Base-by-base conservation (phyloP, 2,329 filamentous ascomycete genomes). In the Anthostomella pinea region DNA sequence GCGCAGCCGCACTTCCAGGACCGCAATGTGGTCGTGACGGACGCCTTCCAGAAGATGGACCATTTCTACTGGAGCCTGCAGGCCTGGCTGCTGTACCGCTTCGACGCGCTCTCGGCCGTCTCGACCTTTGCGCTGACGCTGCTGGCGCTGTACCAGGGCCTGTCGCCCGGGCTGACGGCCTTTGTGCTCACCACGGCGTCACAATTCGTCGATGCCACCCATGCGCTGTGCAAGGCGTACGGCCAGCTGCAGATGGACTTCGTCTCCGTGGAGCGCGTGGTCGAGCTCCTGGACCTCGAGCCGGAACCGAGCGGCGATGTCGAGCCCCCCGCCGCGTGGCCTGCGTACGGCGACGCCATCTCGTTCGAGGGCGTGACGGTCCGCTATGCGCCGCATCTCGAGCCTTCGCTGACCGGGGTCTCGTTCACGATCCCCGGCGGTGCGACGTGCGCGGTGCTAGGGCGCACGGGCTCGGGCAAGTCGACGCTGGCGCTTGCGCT, bases 51-150 rank as follows among this genome's bases (percentile, higher is more conserved):
- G 59, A 88, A 88, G 57, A 93, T 95, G 75, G 90, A 96, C 53
- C 90, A 96, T 59, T 95, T 95, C 65, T 95, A 94, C 65, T 95
- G 89, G 85, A 86, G 82, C 40, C 72, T 94, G 27, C 87, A 94
- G 48, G 79, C 81, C 6, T 95, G 89, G 89, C 71, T 95, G 3
- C 81, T 82, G 58, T 88, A 85, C 53, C 80, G 89, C 9, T 91
- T 93, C 38, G 83, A 87, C 49, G 62, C 70, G 7, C 64, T 90
- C 5, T 87, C 87, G 0, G 85, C 84, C 0, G 58, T 77, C 3
- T 87, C 87, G 6, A 88, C 85, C 0, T 85, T 91, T 40, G 64
- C 79, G 1, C 67, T 95, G 33, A 87, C 87, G 1, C 59, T 83
- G 2, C 74, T 90, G 8, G 89, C 89, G 10, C 68, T 95, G 5